These are phyloP conservation scores for Cryomyces antarcticus DNA, from an alignment of 495 filamentous ascomycete genomes.

Conservation along the genomic window DNA sequence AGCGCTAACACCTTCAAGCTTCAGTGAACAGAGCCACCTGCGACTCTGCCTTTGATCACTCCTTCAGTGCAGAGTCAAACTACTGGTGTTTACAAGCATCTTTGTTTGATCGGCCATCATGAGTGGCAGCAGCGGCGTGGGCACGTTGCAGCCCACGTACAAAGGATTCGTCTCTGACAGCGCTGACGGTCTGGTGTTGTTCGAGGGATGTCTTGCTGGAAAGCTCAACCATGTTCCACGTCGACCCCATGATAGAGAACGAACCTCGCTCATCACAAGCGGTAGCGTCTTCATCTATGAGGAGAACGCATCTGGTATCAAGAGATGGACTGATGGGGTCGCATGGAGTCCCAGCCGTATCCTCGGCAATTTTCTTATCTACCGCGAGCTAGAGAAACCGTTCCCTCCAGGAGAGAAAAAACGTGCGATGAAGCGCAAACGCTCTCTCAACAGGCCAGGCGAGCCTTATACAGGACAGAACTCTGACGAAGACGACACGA, in stretches of 20 bases:
- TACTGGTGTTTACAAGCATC: too few relatives aligned
- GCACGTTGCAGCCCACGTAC: not conserved
- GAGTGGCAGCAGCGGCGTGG: not conserved
- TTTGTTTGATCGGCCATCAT: not conserved
- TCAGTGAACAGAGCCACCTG: too few relatives aligned
- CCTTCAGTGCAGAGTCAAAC: too few relatives aligned
- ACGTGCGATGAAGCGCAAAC: slow-evolving; percentile 54
- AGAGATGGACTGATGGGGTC: slow-evolving; percentile 82
- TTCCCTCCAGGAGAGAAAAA: slow-evolving; percentile 84
- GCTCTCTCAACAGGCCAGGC: slow-evolving; percentile 20
- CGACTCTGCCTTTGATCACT: too few relatives aligned
- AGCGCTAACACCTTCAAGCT: too few relatives aligned
- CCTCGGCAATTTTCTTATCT: slow-evolving; percentile 71
- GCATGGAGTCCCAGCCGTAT: slow-evolving; percentile 85
- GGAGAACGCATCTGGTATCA: slow-evolving; percentile 72
- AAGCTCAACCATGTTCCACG: slow-evolving; percentile 51
- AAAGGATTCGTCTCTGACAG: not conserved
- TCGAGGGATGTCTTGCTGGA: slow-evolving; percentile 54
- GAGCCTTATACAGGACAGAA: slow-evolving; percentile 29
- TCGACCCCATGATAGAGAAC: slow-evolving; percentile 69
- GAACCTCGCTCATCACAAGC: slow-evolving; percentile 49
- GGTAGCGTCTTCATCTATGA: slow-evolving; percentile 83
- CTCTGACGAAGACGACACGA: not conserved
- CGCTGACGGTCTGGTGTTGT: slow-evolving; percentile 48
- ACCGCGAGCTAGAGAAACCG: slow-evolving; percentile 64